Percentiles rank a stretch among this genome's conserved stretches.
phyloP scores from a whole-genome alignment of 495 filamentous ascomycete genomes.

The Pyrenula aspistea region DNA sequence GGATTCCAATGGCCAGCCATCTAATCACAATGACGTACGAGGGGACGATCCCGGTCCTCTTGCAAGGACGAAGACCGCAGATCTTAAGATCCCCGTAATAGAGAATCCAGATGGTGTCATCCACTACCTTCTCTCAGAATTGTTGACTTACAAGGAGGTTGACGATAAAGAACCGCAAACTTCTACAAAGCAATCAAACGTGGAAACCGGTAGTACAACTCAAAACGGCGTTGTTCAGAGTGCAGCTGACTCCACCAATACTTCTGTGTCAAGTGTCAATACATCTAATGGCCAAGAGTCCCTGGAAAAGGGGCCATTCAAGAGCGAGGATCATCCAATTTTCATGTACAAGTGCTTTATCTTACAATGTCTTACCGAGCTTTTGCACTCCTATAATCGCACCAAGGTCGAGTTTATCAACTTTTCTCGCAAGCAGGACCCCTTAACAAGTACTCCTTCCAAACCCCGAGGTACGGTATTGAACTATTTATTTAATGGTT shows the following conservation, averaged over 20 bases:
- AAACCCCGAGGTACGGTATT: constrained; percentile 88
- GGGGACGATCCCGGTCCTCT: constrained; percentile 40
- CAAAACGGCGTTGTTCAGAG: not conserved
- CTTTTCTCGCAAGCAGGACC: constrained; percentile 81
- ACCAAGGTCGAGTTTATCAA: constrained; percentile 98
- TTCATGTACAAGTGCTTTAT: constrained; percentile 95
- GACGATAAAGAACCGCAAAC: constrained; percentile 58
- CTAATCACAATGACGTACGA: constrained; percentile 17
- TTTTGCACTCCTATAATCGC: constrained; percentile 86
- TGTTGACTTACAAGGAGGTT: constrained; percentile 84
- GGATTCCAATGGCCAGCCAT: constrained; percentile 18
- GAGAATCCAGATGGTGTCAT: constrained; percentile 94
- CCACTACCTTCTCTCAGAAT: constrained; percentile 87
- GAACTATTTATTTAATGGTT: constrained; percentile 80
- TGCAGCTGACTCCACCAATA: constrained; percentile 2
- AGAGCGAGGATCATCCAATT: constrained; percentile 85
- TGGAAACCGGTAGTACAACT: constrained; percentile 29
- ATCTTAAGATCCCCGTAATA: constrained; percentile 72
- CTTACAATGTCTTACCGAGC: constrained; percentile 82
- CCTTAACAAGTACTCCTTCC: constrained; percentile 71
- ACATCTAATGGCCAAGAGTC: constrained; percentile 16
- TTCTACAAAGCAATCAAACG: constrained; percentile 28
- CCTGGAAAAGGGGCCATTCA: constrained; percentile 66
- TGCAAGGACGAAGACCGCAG: constrained; percentile 49
- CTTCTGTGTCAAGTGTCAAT: constrained; percentile 22